Evolutionary conservation across 2,329 filamentous ascomycete genomes (phyloP), one percentile per base, ranked within the genome.

Genomic region (Akanthomyces uredinophilus): DNA sequence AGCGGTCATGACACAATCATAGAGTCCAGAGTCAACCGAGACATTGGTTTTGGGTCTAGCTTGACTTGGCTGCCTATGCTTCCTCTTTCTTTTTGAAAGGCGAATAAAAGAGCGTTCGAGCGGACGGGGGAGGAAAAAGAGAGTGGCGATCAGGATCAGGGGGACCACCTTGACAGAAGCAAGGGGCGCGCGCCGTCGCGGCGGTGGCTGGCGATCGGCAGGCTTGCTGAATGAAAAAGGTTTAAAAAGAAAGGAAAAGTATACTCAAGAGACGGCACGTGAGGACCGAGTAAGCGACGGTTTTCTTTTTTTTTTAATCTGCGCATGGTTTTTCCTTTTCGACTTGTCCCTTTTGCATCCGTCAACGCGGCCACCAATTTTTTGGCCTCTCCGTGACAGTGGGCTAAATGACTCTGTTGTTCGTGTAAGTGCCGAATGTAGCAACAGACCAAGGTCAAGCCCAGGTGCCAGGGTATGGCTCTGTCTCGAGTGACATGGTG

Each of bases 381-480:
- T 10, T 27, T 22, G 5, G 16, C 47, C 14, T 5, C 29, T 32
- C 22, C 18, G 3, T 10, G 29, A 16, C 16, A 32, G 13, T 37
- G 20, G 35, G 22, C 24, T n/a, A 56, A 7, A 3, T 20, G 7
- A 35, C 32, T 35, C 11, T 35, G 7, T 49, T 10, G 10, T 47
- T 47, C 54, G 10, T 56, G 41, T 37, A 56, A 56, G 54, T 56
- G 41, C 54, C 54, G 54, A 46, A 35, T 56, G 11, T 5, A 47
- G 54, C 27, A 24, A 56, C 53, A 18, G 18, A 18, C 29, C 32
- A 22, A 13, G n/a, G 46, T 20, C 29, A 24, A n/a, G n/a, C n/a
- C n/a, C n/a, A n/a, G n/a, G n/a, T n/a, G 18, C 47, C 27, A 11
- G 8, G 43, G 43, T 1, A 5, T n/a, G 37, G 24, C 13, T 18